Conservation (phyloP, 176 grass and related monocot species). For the Cymbopogon citratus region DNA sequence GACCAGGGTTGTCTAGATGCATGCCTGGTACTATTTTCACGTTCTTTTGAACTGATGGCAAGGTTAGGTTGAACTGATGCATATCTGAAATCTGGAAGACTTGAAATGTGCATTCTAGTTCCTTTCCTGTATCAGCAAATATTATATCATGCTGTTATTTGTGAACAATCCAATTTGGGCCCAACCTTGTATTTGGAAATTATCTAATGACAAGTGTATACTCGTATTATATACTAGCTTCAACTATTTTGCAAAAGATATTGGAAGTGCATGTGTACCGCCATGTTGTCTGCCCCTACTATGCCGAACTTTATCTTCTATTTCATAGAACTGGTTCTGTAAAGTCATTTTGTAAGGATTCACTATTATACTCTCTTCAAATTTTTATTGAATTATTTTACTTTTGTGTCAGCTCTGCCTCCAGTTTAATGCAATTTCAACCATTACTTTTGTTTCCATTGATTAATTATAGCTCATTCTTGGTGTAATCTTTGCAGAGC, state of each 20-base stretch:
- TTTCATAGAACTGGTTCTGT: not conserved
- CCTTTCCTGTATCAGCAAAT: not conserved
- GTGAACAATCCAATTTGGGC: not conserved
- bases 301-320: not conserved
- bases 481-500: conserved; percentile 8
- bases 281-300: not conserved
- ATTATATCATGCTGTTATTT: not conserved
- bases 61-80: not conserved
- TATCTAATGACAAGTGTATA: not conserved
- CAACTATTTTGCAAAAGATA: not conserved
- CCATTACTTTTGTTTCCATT: not conserved
- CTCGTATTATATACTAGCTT: not conserved
- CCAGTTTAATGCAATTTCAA: not conserved
- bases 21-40: not conserved
- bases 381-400: not conserved
- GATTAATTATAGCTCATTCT: not conserved
- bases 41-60: not conserved
- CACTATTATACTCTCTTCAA: not conserved
- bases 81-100: not conserved
- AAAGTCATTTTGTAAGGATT: not conserved
- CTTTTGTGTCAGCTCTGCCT: not conserved
- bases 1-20: not conserved
- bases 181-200: not conserved
- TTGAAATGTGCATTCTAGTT: not conserved
- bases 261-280: not conserved